Evolutionary conservation across 2,329 filamentous ascomycete genomes (phyloP).

Genomic region (Tolypocladium inflatum): DNA sequence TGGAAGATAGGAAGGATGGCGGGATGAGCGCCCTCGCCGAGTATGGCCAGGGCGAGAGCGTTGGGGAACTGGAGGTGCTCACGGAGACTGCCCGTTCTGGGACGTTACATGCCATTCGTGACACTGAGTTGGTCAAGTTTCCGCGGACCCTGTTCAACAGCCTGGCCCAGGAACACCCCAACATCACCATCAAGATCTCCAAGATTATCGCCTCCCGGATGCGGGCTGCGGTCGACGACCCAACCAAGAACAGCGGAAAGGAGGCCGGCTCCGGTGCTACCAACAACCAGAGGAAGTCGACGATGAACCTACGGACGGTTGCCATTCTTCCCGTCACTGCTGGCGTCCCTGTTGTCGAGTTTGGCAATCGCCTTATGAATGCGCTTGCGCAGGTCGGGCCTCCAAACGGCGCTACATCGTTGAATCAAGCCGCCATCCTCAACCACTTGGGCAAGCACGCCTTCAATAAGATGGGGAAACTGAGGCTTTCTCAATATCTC

Average conservation of each 20-base stretch:
- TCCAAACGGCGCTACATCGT: constrained; percentile 77
- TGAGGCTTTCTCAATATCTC: constrained; percentile 91
- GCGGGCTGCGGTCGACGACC: constrained; percentile 78
- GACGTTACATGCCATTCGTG: constrained; percentile 89
- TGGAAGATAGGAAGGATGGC: constrained; percentile 72
- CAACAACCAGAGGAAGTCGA: constrained; percentile 62
- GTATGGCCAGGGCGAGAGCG: constrained; percentile 93
- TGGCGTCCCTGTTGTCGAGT: constrained; percentile 90
- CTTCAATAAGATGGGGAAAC: constrained; percentile 93
- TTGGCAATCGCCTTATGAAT: constrained; percentile 79
- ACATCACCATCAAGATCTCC: constrained; percentile 97
- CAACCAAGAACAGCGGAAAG: constrained; percentile 54
- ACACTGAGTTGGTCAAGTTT: constrained; percentile 93
- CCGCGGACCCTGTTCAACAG: constrained; percentile 96
- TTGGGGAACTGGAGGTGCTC: constrained; percentile 92
- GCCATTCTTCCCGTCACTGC: constrained; percentile 84
- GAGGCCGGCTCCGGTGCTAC: constrained; percentile 50
- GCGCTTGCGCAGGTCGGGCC: constrained; percentile 85
- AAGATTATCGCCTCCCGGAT: constrained; percentile 97
- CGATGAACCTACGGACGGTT: constrained; percentile 84
- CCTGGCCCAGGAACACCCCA: constrained; percentile 90
- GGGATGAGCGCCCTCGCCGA: constrained; percentile 82
- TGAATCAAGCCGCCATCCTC: constrained; percentile 88
- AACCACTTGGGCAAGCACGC: constrained; percentile 94
- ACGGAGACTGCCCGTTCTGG: constrained; percentile 88